These are phyloP conservation scores for Pseudohalonectria lignicola DNA, from an alignment of 2,329 filamentous ascomycete genomes.

Conservation along the genomic window DNA sequence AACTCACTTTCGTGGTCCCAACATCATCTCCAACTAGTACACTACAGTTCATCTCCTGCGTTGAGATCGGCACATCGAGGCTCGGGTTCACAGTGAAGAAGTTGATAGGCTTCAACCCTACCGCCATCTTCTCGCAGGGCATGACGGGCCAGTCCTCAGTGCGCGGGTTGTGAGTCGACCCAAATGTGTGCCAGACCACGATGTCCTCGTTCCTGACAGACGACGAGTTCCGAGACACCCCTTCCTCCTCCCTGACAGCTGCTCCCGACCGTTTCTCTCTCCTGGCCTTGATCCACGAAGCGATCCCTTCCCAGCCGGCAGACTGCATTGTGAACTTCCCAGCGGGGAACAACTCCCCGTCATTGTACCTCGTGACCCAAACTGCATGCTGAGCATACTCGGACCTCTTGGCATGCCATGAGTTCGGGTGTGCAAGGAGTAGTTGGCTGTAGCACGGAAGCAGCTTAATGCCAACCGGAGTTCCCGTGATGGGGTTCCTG, in stretches of 20 bases:
- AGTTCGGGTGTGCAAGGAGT: slow-evolving; percentile 26
- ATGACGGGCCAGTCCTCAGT: slow-evolving; percentile 61
- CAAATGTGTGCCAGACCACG: slow-evolving; percentile 46
- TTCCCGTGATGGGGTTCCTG: slow-evolving; percentile 29
- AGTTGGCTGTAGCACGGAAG: slow-evolving; percentile 32
- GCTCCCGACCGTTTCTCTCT: too few relatives aligned
- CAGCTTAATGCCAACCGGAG: slow-evolving; percentile 34
- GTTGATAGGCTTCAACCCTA: slow-evolving; percentile 6
- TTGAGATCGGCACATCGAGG: slow-evolving; percentile 6
- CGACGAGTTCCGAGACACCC: slow-evolving; percentile 23
- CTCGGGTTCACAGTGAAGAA: slow-evolving; percentile 7
- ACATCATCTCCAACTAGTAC: slow-evolving; percentile 1
- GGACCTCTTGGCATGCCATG: slow-evolving; percentile 26
- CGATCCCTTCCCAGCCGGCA: slow-evolving; percentile 24
- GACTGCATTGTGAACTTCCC: slow-evolving; percentile 38
- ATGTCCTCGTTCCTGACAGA: slow-evolving; percentile 36
- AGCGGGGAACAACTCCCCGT: slow-evolving; percentile 30
- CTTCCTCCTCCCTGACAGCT: not conserved
- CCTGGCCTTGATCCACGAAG: slow-evolving; percentile 23
- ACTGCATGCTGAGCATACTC: slow-evolving; percentile 31
- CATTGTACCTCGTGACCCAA: slow-evolving; percentile 31
- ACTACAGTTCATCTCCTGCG: slow-evolving; percentile 5
- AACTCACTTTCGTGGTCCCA: too few relatives aligned
- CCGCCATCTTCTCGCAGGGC: slow-evolving; percentile 15
- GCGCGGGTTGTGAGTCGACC: slow-evolving; percentile 54